Percentiles rank a stretch among this genome's conserved stretches.
phyloP scores from a whole-genome alignment of 2,329 filamentous ascomycete genomes.

The Teratosphaeria destructans region DNA sequence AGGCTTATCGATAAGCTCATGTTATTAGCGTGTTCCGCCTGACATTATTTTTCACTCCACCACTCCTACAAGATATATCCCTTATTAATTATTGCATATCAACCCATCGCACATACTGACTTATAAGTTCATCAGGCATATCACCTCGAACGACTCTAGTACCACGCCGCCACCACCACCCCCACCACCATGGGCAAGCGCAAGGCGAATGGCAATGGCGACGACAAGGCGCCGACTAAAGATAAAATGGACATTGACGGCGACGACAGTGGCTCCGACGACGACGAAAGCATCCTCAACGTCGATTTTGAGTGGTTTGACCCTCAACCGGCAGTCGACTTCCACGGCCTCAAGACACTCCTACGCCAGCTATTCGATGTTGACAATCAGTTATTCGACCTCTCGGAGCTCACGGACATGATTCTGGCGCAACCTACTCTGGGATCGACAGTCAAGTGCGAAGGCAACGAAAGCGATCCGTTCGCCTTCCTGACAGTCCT shows the following conservation, averaged over 20 bases:
- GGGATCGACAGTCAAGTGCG: conserved; percentile 94
- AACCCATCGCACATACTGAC: neutral
- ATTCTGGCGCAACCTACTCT: conserved; percentile 79
- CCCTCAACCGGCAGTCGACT: conserved; percentile 78
- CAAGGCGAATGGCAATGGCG: conserved; percentile 37
- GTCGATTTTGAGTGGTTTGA: conserved; percentile 99
- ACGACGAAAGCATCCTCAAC: conserved; percentile 31
- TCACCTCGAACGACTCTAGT: neutral
- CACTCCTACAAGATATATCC: neutral
- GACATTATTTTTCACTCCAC: neutral
- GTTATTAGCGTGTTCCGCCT: neutral
- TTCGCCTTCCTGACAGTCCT: conserved; percentile 87
- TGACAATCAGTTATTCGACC: conserved; percentile 74
- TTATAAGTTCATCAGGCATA: neutral
- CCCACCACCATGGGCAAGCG: conserved; percentile 38
- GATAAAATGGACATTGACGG: conserved; percentile 30
- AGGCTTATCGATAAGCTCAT: neutral
- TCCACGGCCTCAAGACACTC: conserved; percentile 85
- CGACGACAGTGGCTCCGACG: conserved; percentile 22
- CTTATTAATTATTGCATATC: neutral
- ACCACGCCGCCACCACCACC: neutral
- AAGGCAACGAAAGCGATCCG: conserved; percentile 82
- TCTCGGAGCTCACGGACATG: conserved; percentile 75
- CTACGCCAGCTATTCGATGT: conserved; percentile 86
- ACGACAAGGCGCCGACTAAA: conserved; percentile 35